Evolutionary conservation across 768 basidiomycete species (phyloP).

Genomic region (Auriscalpium microsporum): DNA sequence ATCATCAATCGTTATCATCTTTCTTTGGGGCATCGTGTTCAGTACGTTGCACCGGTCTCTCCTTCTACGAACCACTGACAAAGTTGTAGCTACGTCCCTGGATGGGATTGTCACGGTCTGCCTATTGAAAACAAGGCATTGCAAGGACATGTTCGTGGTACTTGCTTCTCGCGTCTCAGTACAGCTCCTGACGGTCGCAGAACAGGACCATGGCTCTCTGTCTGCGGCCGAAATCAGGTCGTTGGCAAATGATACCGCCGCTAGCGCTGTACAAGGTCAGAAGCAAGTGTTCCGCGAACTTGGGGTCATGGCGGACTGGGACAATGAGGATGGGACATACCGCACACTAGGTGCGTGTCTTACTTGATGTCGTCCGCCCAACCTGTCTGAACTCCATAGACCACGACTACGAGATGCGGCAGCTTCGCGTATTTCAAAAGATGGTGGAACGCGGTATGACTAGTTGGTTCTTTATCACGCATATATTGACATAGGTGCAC

Average conservation of each 20-base stretch:
- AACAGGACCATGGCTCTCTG: constrained; percentile 48
- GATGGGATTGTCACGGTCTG: constrained; percentile 97
- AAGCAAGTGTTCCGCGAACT: constrained; percentile 71
- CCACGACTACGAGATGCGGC: constrained; percentile 79
- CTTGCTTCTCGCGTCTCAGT: no score
- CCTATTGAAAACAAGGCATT: constrained; percentile 96
- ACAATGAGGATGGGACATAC: constrained; percentile 54
- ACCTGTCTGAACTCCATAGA: constrained; percentile 37
- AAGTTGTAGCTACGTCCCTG: constrained; percentile 71
- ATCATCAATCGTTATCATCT: constrained; percentile 88
- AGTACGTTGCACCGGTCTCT: constrained; percentile 42
- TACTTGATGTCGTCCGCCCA: not conserved
- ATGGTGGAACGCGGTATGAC: constrained; percentile 77
- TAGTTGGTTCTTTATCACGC: not conserved
- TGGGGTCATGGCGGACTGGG: constrained; percentile 92
- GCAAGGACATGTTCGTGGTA: constrained; percentile 19
- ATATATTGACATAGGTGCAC: constrained; percentile 18
- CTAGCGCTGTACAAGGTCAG: constrained; percentile 66
- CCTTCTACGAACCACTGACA: not conserved
- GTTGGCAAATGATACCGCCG: constrained; percentile 65
- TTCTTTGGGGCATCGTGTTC: constrained; percentile 64
- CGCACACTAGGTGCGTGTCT: constrained; percentile 64
- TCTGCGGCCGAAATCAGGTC: constrained; percentile 53
- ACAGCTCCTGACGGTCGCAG: not conserved
- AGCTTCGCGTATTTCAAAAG: constrained; percentile 72